Base-by-base conservation (phyloP, 2,329 filamentous ascomycete species). In the Botrytis aclada region DNA sequence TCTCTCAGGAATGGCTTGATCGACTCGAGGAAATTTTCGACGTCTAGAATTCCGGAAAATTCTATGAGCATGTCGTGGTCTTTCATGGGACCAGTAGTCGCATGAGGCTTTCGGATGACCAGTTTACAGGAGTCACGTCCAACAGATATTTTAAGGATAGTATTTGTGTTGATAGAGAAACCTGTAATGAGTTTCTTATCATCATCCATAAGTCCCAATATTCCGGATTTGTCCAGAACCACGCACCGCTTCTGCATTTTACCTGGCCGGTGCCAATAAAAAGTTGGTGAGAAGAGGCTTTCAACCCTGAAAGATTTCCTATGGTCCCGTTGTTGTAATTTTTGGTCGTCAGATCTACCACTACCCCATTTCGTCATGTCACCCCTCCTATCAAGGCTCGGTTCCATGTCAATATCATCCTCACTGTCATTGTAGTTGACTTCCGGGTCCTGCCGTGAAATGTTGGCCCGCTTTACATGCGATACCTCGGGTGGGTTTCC, bases 321-420 rank as follows among this genome's bases (percentile, higher is more conserved):
- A 8, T 6, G 20, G n/a, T 5, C 43, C 29, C 37, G 65, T 20
- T 69, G 37, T 32, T 25, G 51, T 60, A 37, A 22, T 12, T 32
- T 72, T 6, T 61, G 25, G 20, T 20, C 37, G 4, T 64, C 41
- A 18, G 7, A n/a, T n/a, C n/a, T 51, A 39, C 43, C 32, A 0
- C 61, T 41, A 10, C 32, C 41, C 54, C 41, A 72, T 3, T 70
- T 22, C 12, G 71, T 70, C 20, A 72, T 72, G 41, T 70, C 65
- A 18, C 65, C 71, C 34, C n/a, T 45, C 22, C n/a, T 70, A 16
- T 56, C 45, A 18, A 58, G 29, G 37, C 71, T 69, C 37, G n/a
- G 7, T 22, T 70, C 58, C 29, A 56, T 18, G 32, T 63, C 54
- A 20, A n/a, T 12, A 20, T 39, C 29, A 37, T n/a, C 58, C 25